phyloP scores from a whole-genome alignment of 1,139 yeast species.

The Candida gigantensis region DNA sequence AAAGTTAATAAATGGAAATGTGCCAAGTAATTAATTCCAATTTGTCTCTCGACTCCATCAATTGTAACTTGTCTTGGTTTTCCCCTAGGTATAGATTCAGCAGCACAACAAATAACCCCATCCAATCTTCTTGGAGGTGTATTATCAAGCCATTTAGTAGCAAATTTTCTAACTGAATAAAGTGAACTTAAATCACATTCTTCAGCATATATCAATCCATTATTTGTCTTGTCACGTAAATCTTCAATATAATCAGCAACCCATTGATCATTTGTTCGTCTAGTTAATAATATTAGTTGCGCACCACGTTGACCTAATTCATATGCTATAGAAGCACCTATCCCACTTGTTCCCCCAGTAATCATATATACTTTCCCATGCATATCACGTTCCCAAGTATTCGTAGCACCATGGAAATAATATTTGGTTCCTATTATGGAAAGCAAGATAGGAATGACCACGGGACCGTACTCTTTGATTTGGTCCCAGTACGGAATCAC shows the following conservation, averaged over 20 bases:
- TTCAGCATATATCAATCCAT: conserved; percentile 82
- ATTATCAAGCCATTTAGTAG: conserved; percentile 92
- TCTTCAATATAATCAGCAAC: conserved; percentile 76
- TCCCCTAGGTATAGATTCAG: conserved; percentile 69
- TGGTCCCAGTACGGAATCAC: conserved; percentile 69
- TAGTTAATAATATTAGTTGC: conserved; percentile 73
- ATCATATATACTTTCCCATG: conserved; percentile 84
- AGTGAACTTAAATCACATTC: conserved; percentile 78
- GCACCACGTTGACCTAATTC: conserved; percentile 85
- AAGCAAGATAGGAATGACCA: conserved; percentile 36
- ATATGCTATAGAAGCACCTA: conserved; percentile 74
- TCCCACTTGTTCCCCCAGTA: conserved; percentile 87
- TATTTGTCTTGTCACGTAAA: conserved; percentile 66
- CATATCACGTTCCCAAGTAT: conserved; percentile 89
- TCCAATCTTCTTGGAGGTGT: conserved; percentile 88
- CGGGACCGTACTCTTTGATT: conserved; percentile 57
- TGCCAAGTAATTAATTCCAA: conserved; percentile 78
- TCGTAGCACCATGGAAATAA: conserved; percentile 74
- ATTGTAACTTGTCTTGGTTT: conserved; percentile 58
- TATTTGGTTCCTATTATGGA: conserved; percentile 53
- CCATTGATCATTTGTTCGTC: conserved; percentile 72
- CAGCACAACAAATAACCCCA: conserved; percentile 86
- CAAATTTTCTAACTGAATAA: conserved; percentile 81
- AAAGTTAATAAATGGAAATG: conserved; percentile 80
- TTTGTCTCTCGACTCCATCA: conserved; percentile 86